phyloP scores from a whole-genome alignment of 2,329 filamentous ascomycete genomes.

The Microdochium bolleyi region DNA sequence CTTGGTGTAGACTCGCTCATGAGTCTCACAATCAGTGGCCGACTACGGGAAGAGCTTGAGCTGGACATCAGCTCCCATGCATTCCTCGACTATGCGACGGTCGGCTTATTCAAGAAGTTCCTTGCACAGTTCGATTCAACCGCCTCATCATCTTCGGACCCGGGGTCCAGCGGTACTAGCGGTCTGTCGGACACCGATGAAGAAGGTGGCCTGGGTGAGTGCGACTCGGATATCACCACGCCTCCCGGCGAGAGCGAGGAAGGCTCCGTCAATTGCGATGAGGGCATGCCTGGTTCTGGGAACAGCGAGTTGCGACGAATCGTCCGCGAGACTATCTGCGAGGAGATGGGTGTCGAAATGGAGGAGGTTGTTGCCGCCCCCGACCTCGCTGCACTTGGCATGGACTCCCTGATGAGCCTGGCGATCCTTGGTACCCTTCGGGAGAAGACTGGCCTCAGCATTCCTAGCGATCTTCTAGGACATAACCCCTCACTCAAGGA shows the following conservation, averaged over 20 bases:
- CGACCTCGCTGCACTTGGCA: conserved; percentile 47
- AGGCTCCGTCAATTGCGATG: conserved; percentile 36
- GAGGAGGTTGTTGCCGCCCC: conserved; percentile 50
- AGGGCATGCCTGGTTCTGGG: conserved; percentile 21
- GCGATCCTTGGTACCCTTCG: conserved; percentile 46
- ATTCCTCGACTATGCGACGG: conserved; percentile 45
- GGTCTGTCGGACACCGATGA: conserved; percentile 30
- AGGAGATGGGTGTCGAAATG: conserved; percentile 64
- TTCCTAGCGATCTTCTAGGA: conserved; percentile 53
- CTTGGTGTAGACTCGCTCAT: conserved; percentile 56
- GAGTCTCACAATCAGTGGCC: conserved; percentile 47
- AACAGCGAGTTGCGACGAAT: conserved; percentile 36
- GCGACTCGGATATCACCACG: conserved; percentile 43
- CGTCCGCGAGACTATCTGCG: conserved; percentile 60
- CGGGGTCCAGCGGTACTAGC: conserved; percentile 24
- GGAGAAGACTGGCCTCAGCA: conserved; percentile 42
- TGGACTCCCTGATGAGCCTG: conserved; percentile 51
- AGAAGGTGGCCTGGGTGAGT: conserved; percentile 30
- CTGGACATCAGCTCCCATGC: conserved; percentile 43
- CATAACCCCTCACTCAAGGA: conserved; percentile 56
- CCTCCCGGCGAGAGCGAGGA: conserved; percentile 43
- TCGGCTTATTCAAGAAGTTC: conserved; percentile 43
- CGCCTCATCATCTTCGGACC: conserved; percentile 15
- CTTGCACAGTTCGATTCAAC: conserved; percentile 24
- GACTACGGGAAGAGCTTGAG: conserved; percentile 50